phyloP scores from a whole-genome alignment of 176 grass and related monocot species.

The Avena sativa region DNA sequence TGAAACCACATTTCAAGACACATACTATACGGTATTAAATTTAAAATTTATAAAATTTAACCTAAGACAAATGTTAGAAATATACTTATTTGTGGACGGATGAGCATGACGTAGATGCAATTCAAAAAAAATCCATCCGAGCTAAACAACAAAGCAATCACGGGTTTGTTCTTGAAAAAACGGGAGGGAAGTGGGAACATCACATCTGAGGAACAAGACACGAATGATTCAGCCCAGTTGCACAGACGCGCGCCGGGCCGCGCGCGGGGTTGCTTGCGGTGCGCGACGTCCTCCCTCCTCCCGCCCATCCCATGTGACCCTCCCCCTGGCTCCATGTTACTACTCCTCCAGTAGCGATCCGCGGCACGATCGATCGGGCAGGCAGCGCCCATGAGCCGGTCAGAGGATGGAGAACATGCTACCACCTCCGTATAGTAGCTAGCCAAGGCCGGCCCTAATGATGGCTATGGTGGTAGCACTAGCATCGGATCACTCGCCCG shows the following conservation, averaged over 20 bases:
- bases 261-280: conserved; percentile 39
- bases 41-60: too few relatives aligned
- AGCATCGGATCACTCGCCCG: conserved; percentile 59
- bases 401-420: conserved; percentile 43
- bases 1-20: too few relatives aligned
- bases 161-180: background rate
- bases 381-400: background rate
- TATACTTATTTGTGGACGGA: too few relatives aligned
- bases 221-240: conserved; percentile 47
- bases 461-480: conserved; percentile 37
- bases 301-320: conserved; percentile 30
- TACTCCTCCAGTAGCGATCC: background rate
- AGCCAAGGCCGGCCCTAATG: conserved; percentile 19
- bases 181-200: background rate
- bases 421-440: background rate
- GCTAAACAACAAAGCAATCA: conserved; percentile 30
- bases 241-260: background rate
- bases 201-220: conserved; percentile 27
- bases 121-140: background rate
- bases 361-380: background rate
- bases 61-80: too few relatives aligned
- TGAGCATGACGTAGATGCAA: too few relatives aligned
- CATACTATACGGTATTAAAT: too few relatives aligned
- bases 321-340: too few relatives aligned
- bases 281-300: conserved; percentile 29